Percentiles rank a stretch among this genome's conserved stretches.
Evolutionary conservation across 345 rosid species (phyloP).

Genomic region (Moringa oleifera): DNA sequence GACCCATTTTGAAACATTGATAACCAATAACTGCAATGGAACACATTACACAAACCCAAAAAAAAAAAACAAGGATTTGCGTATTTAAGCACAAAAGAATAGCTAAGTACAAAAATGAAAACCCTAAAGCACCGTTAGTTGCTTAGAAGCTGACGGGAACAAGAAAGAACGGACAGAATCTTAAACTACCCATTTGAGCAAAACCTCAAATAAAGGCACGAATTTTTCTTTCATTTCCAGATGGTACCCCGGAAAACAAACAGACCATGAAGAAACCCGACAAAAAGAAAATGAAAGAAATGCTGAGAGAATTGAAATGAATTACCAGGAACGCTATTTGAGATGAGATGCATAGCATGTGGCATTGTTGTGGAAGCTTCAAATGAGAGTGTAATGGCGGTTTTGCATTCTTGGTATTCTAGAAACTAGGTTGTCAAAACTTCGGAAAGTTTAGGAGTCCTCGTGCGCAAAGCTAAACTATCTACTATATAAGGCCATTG

Average conservation of each 20-base stretch:
- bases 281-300: background rate
- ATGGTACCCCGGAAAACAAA: slow-evolving; percentile 2
- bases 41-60: too few species aligned
- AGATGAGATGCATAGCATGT: slow-evolving; percentile 23
- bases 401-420: slow-evolving; percentile 27
- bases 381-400: slow-evolving; percentile 4
- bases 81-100: too few species aligned
- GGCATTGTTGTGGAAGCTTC: slow-evolving; percentile 16
- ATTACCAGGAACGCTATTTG: slow-evolving; percentile 26
- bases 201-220: background rate
- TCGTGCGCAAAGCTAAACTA: background rate
- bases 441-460: too few species aligned
- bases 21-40: too few species aligned
- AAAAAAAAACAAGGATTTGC: too few species aligned
- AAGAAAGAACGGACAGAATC: background rate
- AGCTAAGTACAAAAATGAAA: background rate
- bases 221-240: background rate
- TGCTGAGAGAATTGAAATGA: background rate
- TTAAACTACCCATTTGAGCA: background rate
- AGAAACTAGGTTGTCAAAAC: too few species aligned
- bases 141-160: background rate
- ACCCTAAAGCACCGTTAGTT: background rate
- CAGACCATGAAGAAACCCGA: background rate
- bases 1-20: too few species aligned
- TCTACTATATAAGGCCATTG: background rate